Base-by-base conservation (phyloP, 169 alveolate species). In the Theileria annulata region DNA sequence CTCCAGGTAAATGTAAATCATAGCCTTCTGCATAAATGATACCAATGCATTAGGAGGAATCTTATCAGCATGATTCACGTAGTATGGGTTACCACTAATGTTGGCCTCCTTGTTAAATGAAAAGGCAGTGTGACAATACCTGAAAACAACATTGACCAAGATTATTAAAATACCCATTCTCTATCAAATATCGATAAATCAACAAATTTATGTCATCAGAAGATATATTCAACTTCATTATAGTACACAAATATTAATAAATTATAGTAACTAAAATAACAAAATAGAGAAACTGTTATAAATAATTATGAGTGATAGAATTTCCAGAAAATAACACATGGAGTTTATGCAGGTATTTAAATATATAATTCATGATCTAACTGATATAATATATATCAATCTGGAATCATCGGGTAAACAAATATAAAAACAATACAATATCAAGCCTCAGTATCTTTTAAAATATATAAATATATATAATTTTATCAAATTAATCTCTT, bases 171-270 rank as follows among this genome's bases (percentile, higher is more conserved):
- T 27, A 93, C 81, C 97, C 97, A 73, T 93, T 93, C 85, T 94
- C 97, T 30, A 94, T 82, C 80, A 94, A 74, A 71, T 94, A 94
- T 23, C 97, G 92, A 80, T 94, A 93, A 23, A 94, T 88, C 80
- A 93, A 71, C 70, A 94, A 81, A 81, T 94, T 94, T 54, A 94
- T 93, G 76, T 94, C 97, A 81, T 94, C 97, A 27, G 96, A 92
- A 23, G 96, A 75, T 74, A 94, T 74, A 71, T 92, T 93, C 60
- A 94, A 79, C 92, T 92, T 91, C 97, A 94, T 94, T 81, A 48
- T 72, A 66, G 49, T 66, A 66, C 58, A 66, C n/a, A 66, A 66
- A 27, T 30, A 49, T 49, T 49, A 25, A 48, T 19, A 19, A 62
- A 19, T 62, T n/a, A n/a, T n/a, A n/a, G n/a, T n/a, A n/a, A n/a